Evolutionary conservation across 176 grass and related monocot genomes (phyloP), one percentile per base, ranked within the genome.

Genomic region (Oryza rufipogon): DNA sequence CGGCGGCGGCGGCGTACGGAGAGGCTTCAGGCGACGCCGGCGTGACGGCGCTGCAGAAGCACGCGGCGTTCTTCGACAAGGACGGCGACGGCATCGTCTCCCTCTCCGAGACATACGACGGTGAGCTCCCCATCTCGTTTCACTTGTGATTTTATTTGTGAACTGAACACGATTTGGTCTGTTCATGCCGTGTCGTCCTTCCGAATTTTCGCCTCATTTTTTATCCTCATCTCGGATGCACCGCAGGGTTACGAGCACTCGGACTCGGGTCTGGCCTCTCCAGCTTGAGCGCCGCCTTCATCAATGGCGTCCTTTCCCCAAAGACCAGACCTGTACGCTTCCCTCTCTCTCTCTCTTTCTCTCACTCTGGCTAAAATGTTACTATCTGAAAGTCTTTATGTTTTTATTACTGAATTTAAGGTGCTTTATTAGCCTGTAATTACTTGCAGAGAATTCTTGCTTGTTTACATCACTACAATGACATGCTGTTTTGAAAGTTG

Each of bases 1-100:
- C 39, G 39, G 39, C 39, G 39, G 39, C 7, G 39, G 16, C 75
- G 51, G 84, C 39, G 80, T 39, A 69, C 41, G 89, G 68, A 16
- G 47, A 23, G 30, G 77, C 17, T 26, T 16, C 64, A 13, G 61
- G 41, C 52, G 0, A 22, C 23, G 56, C 2, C 80, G 71, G 87
- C 42, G 71, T 86, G 89, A 92, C 95, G 16, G 86, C 69, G 49
- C 88, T 97, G 70, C 89, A 95, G 74, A 90, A 86, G 85, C 95
- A 97, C 86, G 95, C 88, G 54, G 81, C 89, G 6, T 97, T 97
- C 87, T 97, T 97, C 87, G 95, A 97, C 79, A 38, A 64, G 71
- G 64, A 95, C 79, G 91, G 87, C 22, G 92, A 97, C 69, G 95
- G 95, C 56, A 1, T 97, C 86, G 66, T 97, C 81, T 85, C 93